Conservation (phyloP, 1,284 basidiomycete species). For the Phlebopus sp. region DNA sequence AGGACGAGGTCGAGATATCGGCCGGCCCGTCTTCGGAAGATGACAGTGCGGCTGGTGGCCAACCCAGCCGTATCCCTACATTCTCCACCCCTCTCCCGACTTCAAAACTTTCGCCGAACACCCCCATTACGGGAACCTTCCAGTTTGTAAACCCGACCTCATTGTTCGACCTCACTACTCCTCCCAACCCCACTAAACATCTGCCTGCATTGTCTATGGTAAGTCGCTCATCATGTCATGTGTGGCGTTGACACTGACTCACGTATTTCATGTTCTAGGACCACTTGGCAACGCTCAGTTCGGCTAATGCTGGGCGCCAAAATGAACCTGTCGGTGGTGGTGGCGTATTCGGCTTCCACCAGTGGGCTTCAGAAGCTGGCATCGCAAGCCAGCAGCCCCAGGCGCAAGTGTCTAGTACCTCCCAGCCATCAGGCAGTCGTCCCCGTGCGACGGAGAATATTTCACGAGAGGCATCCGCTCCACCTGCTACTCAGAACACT, state of each 20-base stretch:
- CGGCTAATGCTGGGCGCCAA: conserved; percentile 23
- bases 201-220: conserved; percentile 32
- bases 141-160: conserved; percentile 29
- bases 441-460: conserved; percentile 29
- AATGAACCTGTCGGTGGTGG: conserved; percentile 16
- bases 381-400: conserved; percentile 22
- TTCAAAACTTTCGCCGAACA: conserved; percentile 19
- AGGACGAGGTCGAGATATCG: conserved; percentile 3
- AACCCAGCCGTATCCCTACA: conserved; percentile 31
- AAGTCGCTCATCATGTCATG: conserved; percentile 4
- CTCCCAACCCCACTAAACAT: conserved; percentile 26
- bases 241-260: conserved; percentile 3
- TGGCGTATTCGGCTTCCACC: conserved; percentile 25
- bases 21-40: conserved; percentile 27
- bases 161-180: conserved; percentile 19
- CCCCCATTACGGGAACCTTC: conserved; percentile 24
- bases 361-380: conserved; percentile 31
- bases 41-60: conserved; percentile 25
- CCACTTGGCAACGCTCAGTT: conserved; percentile 26
- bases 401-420: conserved; percentile 5
- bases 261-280: conserved; percentile 17
- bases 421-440: conserved; percentile 16
- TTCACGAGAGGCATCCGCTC: conserved; percentile 27
- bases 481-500: conserved; percentile 13
- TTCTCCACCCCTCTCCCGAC: conserved; percentile 25